These are phyloP conservation scores for Dalbergia oliveri DNA, from an alignment of 306 rosid species.

Conservation along the genomic window DNA sequence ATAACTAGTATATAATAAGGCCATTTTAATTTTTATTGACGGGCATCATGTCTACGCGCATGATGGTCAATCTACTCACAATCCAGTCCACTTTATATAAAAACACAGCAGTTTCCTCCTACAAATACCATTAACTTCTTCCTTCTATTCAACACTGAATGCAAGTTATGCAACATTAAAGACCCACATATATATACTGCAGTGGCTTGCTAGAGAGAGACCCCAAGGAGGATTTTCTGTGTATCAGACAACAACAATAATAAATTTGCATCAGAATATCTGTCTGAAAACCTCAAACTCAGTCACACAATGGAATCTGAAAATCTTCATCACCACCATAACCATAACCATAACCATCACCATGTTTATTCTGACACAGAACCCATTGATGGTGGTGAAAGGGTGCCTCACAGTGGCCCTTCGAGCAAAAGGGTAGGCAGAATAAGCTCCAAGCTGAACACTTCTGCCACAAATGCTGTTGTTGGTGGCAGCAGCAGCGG, in stretches of 20 bases:
- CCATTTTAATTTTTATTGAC: too few species aligned
- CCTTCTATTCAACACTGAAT: neutral
- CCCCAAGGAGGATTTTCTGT: too few species aligned
- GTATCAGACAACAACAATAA: neutral
- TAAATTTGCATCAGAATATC: neutral
- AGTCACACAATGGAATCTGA: constrained; percentile 35
- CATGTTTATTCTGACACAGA: constrained; percentile 46
- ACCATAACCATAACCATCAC: neutral
- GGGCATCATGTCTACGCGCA: too few species aligned
- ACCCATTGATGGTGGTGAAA: constrained; percentile 45
- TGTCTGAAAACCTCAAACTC: neutral
- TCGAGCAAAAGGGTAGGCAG: constrained; percentile 52
- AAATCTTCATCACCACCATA: constrained; percentile 31
- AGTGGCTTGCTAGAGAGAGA: too few species aligned
- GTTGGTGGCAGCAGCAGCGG: neutral
- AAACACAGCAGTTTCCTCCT: too few species aligned
- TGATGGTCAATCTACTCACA: too few species aligned
- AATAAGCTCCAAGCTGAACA: constrained; percentile 43
- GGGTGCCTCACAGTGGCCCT: constrained; percentile 44
- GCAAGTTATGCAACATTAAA: neutral
- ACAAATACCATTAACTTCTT: too few species aligned
- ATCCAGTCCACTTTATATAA: too few species aligned
- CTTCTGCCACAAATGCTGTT: constrained; percentile 1
- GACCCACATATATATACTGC: too few species aligned
- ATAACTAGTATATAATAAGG: too few species aligned